phyloP scores from a whole-genome alignment of 768 basidiomycete species.

The Phylloporus rhodoxanthus region DNA sequence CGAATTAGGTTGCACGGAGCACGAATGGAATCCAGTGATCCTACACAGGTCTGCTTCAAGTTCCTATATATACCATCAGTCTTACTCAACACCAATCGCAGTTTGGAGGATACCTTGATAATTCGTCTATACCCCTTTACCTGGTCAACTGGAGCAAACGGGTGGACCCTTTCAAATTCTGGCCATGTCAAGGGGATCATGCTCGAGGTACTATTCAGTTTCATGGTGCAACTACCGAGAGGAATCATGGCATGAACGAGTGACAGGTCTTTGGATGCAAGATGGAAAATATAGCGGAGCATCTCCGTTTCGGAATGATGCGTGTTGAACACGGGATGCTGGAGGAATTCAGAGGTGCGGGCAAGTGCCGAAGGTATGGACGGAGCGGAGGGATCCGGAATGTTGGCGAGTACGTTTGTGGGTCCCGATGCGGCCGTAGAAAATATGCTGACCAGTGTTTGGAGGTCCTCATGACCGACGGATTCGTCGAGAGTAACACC shows the following conservation, averaged over 20 bases:
- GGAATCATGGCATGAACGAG: conserved; percentile 96
- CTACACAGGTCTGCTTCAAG: conserved; percentile 85
- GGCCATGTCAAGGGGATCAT: conserved; percentile 97
- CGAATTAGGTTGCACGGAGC: conserved; percentile 97
- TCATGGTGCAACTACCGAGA: conserved; percentile 95
- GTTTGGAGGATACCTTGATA: conserved; percentile 51
- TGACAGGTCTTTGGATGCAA: conserved; percentile 91
- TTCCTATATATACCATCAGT: conserved; percentile 49
- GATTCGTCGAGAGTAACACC: conserved; percentile 94
- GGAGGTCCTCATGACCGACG: conserved; percentile 66
- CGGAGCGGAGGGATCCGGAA: conserved; percentile 37
- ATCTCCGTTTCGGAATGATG: conserved; percentile 99
- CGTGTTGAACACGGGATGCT: conserved; percentile 90
- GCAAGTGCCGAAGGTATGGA: conserved; percentile 51
- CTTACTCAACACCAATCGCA: background rate
- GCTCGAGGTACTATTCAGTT: conserved; percentile 95
- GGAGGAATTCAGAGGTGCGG: conserved; percentile 66
- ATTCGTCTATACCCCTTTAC: conserved; percentile 80
- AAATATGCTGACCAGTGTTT: conserved; percentile 78
- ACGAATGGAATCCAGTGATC: conserved; percentile 94
- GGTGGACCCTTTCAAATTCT: conserved; percentile 85
- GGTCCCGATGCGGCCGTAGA: conserved; percentile 53
- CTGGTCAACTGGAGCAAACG: conserved; percentile 87
- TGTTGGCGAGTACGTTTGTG: conserved; percentile 40
- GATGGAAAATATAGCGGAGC: conserved; percentile 91